A percentile compares a stretch with the other conserved stretches of the same genome.
These are phyloP conservation scores for Camellia sinensis DNA, from an alignment of 148 eudicot species.

Conservation along the genomic window DNA sequence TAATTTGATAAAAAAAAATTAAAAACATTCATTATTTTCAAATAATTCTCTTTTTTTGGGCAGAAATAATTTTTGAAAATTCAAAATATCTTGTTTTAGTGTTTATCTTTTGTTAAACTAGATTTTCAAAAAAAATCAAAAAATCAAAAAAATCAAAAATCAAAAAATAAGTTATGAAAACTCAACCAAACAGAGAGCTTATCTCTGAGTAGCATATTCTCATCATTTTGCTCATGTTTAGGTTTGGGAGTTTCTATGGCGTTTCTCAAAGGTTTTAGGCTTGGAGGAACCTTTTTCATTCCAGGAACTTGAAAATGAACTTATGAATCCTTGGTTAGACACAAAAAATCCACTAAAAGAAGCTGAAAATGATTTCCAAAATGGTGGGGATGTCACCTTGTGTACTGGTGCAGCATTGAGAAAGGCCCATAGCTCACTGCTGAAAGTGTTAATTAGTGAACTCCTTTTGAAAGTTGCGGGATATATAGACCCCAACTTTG, in stretches of 20 bases:
- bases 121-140: too few species aligned
- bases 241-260: constrained; percentile 52
- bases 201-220: constrained; percentile 1
- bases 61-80: too few species aligned
- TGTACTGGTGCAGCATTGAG: constrained; percentile 34
- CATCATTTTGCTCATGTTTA: constrained; percentile 20
- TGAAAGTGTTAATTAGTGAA: constrained; percentile 40
- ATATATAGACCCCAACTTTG: constrained; percentile 43
- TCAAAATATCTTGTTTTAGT: too few species aligned
- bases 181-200: too few species aligned
- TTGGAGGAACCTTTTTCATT: constrained; percentile 34
- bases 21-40: too few species aligned
- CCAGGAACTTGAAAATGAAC: constrained; percentile 42
- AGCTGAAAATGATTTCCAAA: constrained; percentile 2
- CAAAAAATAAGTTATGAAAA: too few species aligned
- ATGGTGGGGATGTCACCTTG: constrained; percentile 16
- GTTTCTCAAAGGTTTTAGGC: constrained; percentile 45
- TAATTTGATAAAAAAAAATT: too few species aligned
- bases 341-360: constrained; percentile 15
- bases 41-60: too few species aligned
- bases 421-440: constrained; percentile 39
- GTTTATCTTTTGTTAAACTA: too few species aligned
- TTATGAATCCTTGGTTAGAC: constrained; percentile 49
- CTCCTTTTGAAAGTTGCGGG: constrained; percentile 37
- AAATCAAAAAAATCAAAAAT: too few species aligned